Percentiles rank a stretch among this genome's conserved stretches.
phyloP scores from a whole-genome alignment of 73 alveolate species.

The Diophrys appendiculata region DNA sequence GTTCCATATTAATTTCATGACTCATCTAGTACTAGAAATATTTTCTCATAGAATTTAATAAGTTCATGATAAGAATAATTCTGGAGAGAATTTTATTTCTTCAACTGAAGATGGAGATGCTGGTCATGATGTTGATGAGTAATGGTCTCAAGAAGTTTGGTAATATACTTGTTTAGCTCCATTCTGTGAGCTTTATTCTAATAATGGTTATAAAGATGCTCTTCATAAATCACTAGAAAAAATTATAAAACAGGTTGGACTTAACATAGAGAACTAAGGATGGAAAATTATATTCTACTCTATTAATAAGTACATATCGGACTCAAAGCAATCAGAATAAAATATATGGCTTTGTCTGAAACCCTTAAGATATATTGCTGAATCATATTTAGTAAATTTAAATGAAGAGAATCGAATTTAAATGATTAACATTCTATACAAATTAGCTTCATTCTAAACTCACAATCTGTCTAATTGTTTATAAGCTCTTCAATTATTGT shows the following conservation, averaged over 20 bases:
- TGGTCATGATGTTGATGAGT: constrained; percentile 38
- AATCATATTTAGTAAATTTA: not conserved
- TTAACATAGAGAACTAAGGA: constrained; percentile 31
- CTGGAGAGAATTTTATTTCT: not conserved
- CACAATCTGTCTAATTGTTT: too few species aligned
- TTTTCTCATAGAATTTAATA: constrained; percentile 1
- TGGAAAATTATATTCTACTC: constrained; percentile 38
- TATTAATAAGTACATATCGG: constrained; percentile 26
- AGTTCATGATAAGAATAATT: not conserved
- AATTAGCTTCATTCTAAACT: not conserved
- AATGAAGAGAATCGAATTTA: not conserved
- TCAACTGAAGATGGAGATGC: not conserved
- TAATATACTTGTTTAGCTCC: constrained; percentile 35
- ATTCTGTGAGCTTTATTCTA: constrained; percentile 33
- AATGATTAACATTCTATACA: not conserved
- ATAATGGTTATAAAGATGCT: not conserved
- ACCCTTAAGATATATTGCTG: not conserved
- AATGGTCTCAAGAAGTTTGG: constrained; percentile 48
- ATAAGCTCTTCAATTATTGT: too few species aligned
- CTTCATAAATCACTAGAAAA: constrained; percentile 37
- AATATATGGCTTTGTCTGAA: not conserved
- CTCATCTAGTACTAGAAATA: not conserved
- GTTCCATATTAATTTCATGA: too few species aligned
- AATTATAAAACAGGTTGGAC: constrained; percentile 30
- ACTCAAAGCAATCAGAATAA: not conserved